Evolutionary conservation across 1,284 basidiomycete genomes (phyloP).

Genomic region (Peniophora sp.): DNA sequence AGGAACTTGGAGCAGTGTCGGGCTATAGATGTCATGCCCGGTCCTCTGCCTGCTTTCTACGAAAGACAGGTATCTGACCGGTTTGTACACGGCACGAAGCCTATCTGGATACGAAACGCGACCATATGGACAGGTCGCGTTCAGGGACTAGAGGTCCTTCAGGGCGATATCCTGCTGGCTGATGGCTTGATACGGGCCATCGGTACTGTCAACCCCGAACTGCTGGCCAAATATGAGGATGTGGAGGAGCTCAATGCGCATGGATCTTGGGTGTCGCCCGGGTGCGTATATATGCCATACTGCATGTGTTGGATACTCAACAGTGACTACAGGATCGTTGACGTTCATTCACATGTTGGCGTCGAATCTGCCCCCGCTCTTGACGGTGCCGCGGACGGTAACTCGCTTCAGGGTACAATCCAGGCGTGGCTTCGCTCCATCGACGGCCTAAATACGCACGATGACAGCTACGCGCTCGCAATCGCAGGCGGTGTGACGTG

Average conservation of each 20-base stretch:
- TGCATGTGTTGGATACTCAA: neutral
- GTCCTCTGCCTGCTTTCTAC: slow-evolving; percentile 31
- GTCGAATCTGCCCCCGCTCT: slow-evolving; percentile 32
- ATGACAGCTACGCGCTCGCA: slow-evolving; percentile 43
- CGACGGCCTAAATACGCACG: slow-evolving; percentile 40
- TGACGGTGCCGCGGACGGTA: slow-evolving; percentile 28
- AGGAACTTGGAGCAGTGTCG: slow-evolving; percentile 13
- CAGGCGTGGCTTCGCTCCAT: slow-evolving; percentile 43
- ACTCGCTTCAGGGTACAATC: slow-evolving; percentile 33
- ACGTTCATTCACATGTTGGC: slow-evolving; percentile 59
- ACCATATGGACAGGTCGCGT: slow-evolving; percentile 47
- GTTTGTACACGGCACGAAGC: slow-evolving; percentile 37
- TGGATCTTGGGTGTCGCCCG: slow-evolving; percentile 30
- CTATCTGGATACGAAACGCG: slow-evolving; percentile 48
- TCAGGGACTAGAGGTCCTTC: slow-evolving; percentile 25
- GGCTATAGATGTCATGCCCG: slow-evolving; percentile 20
- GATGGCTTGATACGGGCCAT: slow-evolving; percentile 28
- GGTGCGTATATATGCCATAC: slow-evolving; percentile 15
- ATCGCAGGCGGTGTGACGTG: slow-evolving; percentile 56
- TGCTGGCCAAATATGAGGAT: slow-evolving; percentile 11
- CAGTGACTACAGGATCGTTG: slow-evolving; percentile 34
- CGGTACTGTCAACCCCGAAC: slow-evolving; percentile 11
- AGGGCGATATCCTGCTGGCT: slow-evolving; percentile 29
- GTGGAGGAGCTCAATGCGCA: slow-evolving; percentile 20
- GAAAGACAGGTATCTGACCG: slow-evolving; percentile 41